Evolutionary conservation across 2,329 filamentous ascomycete species (phyloP).

Genomic region (Penicillium corylophilum): DNA sequence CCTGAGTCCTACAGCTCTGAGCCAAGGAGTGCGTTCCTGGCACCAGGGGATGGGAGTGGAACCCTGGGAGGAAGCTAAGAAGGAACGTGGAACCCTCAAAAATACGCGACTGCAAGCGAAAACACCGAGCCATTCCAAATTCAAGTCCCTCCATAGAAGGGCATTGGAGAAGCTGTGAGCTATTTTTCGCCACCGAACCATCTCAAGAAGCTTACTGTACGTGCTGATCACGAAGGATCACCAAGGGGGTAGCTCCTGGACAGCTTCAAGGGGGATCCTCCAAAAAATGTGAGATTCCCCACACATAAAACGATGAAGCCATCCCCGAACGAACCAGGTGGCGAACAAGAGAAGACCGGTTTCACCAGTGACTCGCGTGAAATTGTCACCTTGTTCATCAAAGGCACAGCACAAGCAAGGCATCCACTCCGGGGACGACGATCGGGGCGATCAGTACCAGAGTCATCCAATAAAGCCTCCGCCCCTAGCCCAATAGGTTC

Average conservation of each 20-base stretch:
- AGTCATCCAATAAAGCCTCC: slow-evolving; percentile 5
- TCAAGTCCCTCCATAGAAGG: background rate
- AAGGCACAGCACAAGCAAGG: slow-evolving; percentile 1
- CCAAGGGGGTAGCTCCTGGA: slow-evolving; percentile 3
- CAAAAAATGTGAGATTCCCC: slow-evolving; percentile 6
- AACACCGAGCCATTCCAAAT: background rate
- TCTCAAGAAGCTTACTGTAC: background rate
- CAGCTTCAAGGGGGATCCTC: slow-evolving; percentile 1
- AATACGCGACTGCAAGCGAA: background rate
- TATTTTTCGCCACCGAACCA: background rate
- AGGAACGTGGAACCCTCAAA: slow-evolving; percentile 3
- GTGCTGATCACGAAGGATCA: slow-evolving; percentile 7
- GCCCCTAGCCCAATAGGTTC: background rate
- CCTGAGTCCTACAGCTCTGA: background rate
- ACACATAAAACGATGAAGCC: slow-evolving; percentile 1
- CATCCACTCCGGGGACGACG: slow-evolving; percentile 12
- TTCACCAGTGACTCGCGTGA: background rate
- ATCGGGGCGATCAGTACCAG: slow-evolving; percentile 9
- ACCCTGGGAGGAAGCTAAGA: slow-evolving; percentile 9
- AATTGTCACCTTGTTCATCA: background rate
- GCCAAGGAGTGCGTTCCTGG: slow-evolving; percentile 6
- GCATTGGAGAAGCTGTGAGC: background rate
- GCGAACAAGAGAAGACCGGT: background rate
- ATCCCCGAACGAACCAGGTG: slow-evolving; percentile 7
- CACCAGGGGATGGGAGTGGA: slow-evolving; percentile 2